These are phyloP conservation scores for Graphilbum fragrans DNA, from an alignment of 2,329 filamentous ascomycete species.

Conservation along the genomic window DNA sequence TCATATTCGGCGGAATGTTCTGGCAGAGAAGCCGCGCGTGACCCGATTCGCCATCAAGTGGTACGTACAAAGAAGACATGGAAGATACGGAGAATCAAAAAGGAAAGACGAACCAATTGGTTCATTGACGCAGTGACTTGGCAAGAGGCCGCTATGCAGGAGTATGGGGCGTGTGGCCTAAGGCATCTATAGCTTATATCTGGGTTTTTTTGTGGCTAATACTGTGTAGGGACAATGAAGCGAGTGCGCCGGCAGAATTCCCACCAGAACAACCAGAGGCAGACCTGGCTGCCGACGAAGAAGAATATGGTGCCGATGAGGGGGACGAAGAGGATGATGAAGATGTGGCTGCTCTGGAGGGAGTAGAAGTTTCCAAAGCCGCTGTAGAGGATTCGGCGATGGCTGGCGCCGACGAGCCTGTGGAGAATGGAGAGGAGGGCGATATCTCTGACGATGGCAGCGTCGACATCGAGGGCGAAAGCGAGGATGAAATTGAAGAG, in stretches of 20 bases:
- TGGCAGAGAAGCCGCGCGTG: constrained; percentile 94
- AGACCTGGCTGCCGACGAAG: constrained; percentile 73
- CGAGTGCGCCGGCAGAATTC: constrained; percentile 88
- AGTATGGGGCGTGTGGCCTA: too few species aligned
- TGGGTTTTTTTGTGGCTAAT: neutral
- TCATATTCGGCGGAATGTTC: constrained; percentile 79
- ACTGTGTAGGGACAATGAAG: constrained; percentile 76
- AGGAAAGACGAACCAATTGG: too few species aligned
- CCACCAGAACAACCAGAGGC: constrained; percentile 96
- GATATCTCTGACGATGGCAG: constrained; percentile 26
- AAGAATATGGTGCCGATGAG: constrained; percentile 85
- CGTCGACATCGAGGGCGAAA: constrained; percentile 25
- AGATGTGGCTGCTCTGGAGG: constrained; percentile 23
- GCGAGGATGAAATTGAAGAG: constrained; percentile 24
- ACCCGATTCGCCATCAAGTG: constrained; percentile 98
- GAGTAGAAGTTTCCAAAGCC: constrained; percentile 7
- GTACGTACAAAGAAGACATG: constrained; percentile 46
- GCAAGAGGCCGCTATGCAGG: neutral
- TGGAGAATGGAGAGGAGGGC: constrained; percentile 18
- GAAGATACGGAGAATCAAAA: neutral
- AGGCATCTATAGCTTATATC: constrained; percentile 3
- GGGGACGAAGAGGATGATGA: constrained; percentile 58
- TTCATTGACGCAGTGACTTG: too few species aligned
- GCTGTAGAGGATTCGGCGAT: constrained; percentile 18
- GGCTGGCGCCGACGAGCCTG: constrained; percentile 18